These are phyloP conservation scores for Pythium periplocum DNA, from an alignment of 352 stramenopile species.

Conservation along the genomic window DNA sequence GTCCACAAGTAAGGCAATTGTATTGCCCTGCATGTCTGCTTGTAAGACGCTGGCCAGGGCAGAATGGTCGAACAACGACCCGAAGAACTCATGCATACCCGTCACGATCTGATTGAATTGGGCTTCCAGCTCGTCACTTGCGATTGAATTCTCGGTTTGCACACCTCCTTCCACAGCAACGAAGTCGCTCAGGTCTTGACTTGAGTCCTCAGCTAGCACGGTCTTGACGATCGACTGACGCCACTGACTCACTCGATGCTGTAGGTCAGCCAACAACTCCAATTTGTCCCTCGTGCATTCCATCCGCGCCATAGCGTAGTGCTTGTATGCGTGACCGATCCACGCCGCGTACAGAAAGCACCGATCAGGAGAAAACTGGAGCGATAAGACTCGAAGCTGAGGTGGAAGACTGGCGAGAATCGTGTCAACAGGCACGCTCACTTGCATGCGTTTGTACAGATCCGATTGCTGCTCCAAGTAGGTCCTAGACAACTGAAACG, in stretches of 20 bases:
- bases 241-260: slow-evolving; percentile 30
- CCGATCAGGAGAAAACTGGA: slow-evolving; percentile 66
- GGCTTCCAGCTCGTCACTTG: slow-evolving; percentile 36
- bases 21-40: slow-evolving; percentile 36
- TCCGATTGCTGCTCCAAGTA: slow-evolving; percentile 66
- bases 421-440: slow-evolving; percentile 30
- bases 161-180: background rate
- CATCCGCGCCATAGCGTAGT: slow-evolving; percentile 45
- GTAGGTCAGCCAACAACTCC: slow-evolving; percentile 21
- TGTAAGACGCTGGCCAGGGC: slow-evolving; percentile 31
- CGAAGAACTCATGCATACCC: slow-evolving; percentile 38
- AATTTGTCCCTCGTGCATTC: slow-evolving; percentile 41
- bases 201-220: slow-evolving; percentile 28
- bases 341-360: slow-evolving; percentile 60
- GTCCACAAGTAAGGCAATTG: slow-evolving; percentile 52
- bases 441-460: slow-evolving; percentile 51
- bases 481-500: slow-evolving; percentile 59
- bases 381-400: slow-evolving; percentile 31
- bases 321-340: slow-evolving; percentile 29
- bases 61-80: slow-evolving; percentile 47
- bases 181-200: background rate
- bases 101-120: slow-evolving; percentile 47
- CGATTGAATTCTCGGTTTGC: background rate
- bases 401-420: slow-evolving; percentile 38
- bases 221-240: slow-evolving; percentile 28